These are phyloP conservation scores for Annona squamosa DNA, from an alignment of 164 flowering plant genomes.

Conservation along the genomic window DNA sequence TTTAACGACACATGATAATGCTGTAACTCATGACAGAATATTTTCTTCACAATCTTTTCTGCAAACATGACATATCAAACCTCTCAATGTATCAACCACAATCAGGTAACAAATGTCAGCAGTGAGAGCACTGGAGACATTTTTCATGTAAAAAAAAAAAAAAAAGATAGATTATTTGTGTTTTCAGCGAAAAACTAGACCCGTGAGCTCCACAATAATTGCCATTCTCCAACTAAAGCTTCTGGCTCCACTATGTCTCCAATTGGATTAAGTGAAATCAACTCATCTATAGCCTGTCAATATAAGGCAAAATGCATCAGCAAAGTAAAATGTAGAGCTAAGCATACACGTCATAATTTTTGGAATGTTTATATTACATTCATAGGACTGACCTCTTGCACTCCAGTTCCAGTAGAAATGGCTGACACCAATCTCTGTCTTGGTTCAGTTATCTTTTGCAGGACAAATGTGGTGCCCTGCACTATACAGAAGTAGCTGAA, in stretches of 20 bases:
- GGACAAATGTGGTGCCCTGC: slow-evolving; percentile 99
- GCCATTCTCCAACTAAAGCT: slow-evolving; percentile 75
- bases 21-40: no score
- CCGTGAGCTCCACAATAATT: slow-evolving; percentile 93
- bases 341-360: neutral
- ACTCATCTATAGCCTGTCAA: slow-evolving; percentile 65
- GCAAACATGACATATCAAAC: no score
- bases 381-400: slow-evolving; percentile 43
- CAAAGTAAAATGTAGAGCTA: neutral
- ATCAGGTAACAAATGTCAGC: no score
- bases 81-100: no score
- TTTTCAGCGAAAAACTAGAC: slow-evolving; percentile 17
- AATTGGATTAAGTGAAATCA: slow-evolving; percentile 33
- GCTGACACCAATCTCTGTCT: slow-evolving; percentile 69
- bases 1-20: no score
- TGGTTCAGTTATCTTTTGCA: slow-evolving; percentile 80
- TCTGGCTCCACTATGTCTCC: slow-evolving; percentile 32
- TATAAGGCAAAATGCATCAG: neutral
- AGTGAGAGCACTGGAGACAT: no score
- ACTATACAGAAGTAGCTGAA: slow-evolving; percentile 44
- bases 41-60: no score
- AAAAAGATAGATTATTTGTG: neutral
- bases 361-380: neutral
- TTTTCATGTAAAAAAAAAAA: neutral
- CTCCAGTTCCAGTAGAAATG: slow-evolving; percentile 49